A percentile compares a stretch with the other conserved stretches of the same genome.
Conservation (phyloP, 1,284 basidiomycete species). For the Uromyces viciae-fabae region DNA sequence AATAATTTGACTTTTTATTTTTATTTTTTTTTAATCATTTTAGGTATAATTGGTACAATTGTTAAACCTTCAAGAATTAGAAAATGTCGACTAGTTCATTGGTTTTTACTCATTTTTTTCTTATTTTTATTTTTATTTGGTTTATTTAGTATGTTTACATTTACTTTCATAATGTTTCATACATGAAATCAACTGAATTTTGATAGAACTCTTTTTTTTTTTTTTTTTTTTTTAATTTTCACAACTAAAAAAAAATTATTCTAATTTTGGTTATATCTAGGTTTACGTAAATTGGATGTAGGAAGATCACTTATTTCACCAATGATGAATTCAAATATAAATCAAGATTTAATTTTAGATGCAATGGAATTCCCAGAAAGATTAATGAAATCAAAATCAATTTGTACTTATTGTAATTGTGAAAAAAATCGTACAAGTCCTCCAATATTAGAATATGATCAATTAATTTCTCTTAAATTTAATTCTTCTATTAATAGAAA, state of each 20-base stretch:
- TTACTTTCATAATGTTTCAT: too few relatives aligned
- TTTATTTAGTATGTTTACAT: too few relatives aligned
- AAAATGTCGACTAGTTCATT: too few relatives aligned
- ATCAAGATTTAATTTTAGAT: background rate
- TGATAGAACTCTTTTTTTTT: background rate
- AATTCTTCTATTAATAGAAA: background rate
- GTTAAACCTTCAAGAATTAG: too few relatives aligned
- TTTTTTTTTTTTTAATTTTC: background rate
- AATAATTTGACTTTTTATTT: too few relatives aligned
- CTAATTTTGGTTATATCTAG: background rate
- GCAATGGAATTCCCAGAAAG: constrained; percentile 13
- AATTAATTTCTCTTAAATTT: background rate
- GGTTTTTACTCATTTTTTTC: too few relatives aligned
- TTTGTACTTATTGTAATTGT: constrained; percentile 39
- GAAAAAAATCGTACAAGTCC: constrained; percentile 21
- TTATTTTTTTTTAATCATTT: too few relatives aligned
- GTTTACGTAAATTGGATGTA: background rate
- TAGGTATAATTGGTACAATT: too few relatives aligned
- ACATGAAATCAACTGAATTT: background rate
- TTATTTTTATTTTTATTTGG: too few relatives aligned
- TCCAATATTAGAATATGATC: constrained; percentile 8
- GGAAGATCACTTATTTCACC: background rate
- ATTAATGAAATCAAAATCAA: background rate
- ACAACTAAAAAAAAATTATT: background rate
- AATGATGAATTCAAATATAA: background rate